A percentile compares a stretch with the other conserved stretches of the same genome.
These are phyloP conservation scores for Fusarium veterinarium DNA, from an alignment of 2,329 filamentous ascomycete species.

Conservation along the genomic window DNA sequence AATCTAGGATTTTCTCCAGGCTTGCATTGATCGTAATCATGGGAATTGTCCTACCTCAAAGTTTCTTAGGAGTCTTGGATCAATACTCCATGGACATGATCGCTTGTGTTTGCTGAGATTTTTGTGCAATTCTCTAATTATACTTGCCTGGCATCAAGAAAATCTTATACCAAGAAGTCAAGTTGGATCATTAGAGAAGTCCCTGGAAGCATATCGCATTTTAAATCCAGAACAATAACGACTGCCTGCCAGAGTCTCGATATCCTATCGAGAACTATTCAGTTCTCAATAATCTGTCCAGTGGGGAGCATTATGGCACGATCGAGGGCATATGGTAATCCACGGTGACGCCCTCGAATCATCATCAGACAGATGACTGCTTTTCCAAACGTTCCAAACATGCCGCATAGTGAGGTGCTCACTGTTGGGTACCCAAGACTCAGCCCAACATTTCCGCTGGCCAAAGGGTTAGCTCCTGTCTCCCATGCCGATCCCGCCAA, in stretches of 20 bases:
- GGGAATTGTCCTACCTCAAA: not conserved
- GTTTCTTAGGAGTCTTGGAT: not conserved
- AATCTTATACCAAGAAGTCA: fast-evolving
- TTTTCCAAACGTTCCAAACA: slow-evolving; percentile 48
- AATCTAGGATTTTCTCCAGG: fast-evolving
- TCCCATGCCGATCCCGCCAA: fast-evolving
- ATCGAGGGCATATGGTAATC: slow-evolving; percentile 48
- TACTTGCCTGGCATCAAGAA: fast-evolving
- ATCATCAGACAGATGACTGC: slow-evolving; percentile 50
- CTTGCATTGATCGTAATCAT: no score
- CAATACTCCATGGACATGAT: not conserved
- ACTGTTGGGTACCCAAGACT: slow-evolving; percentile 48
- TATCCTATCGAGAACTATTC: not conserved
- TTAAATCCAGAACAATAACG: no score
- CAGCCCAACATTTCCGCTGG: slow-evolving; percentile 50
- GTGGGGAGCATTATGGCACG: slow-evolving; percentile 46
- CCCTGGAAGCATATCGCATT: not conserved
- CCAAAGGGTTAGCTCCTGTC: fast-evolving
- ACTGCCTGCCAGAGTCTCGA: not conserved
- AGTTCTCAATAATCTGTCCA: not conserved
- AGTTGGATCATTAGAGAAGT: not conserved
- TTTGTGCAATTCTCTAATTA: not conserved
- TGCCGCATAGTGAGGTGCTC: slow-evolving; percentile 42
- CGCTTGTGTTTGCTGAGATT: not conserved
- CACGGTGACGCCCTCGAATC: slow-evolving; percentile 51